Base-by-base conservation (phyloP, 129 eudicot species). In the Artemisia annua region DNA sequence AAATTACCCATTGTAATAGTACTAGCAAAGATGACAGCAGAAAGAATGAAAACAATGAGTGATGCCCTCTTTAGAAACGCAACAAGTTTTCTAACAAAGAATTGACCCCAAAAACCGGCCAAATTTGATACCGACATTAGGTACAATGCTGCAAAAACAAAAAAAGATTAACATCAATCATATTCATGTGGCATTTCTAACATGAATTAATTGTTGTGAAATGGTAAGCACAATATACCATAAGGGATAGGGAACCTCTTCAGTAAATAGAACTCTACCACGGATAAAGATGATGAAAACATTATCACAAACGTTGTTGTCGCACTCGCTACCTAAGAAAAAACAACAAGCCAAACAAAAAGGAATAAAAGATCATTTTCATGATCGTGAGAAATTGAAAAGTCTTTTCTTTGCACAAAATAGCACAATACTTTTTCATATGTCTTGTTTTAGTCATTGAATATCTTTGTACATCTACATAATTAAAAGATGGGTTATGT, bases 291-390 rank as follows among this genome's bases (percentile, higher is more conserved):
- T 54, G 98, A 84, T 10, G 97, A 93, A 71, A 89, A 93, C 92
- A 93, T 83, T 97, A 93, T 93, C 88, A 93, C 98, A 73, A 93
- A 93, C 14, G 98, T 93, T 43, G 98, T 97, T 52, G 98, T 93
- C 19, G 98, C 97, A 22, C 97, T 91, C 4, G 97, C 97, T 13
- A 88, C 97, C 96, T 91, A 81, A 24, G 32, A 2, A 17, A 30
- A 68, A 56, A 2, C 28, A 53, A 30, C 7, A 11, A 32, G 55
- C 15, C 24, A 63, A 22, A 71, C n/a, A 2, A 18, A 58, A 1
- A n/a, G 15, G 5, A 39, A 14, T 51, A 43, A 66, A 44, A 20
- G 20, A 32, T 18, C 77, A 53, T 44, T 78, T 57, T 67, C 62
- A 16, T 62, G 32, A 48, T 57, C 16, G 44, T 3, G 71, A 67